These are phyloP conservation scores for Litsea cubeba DNA, from an alignment of 164 flowering plant genomes.

Conservation along the genomic window DNA sequence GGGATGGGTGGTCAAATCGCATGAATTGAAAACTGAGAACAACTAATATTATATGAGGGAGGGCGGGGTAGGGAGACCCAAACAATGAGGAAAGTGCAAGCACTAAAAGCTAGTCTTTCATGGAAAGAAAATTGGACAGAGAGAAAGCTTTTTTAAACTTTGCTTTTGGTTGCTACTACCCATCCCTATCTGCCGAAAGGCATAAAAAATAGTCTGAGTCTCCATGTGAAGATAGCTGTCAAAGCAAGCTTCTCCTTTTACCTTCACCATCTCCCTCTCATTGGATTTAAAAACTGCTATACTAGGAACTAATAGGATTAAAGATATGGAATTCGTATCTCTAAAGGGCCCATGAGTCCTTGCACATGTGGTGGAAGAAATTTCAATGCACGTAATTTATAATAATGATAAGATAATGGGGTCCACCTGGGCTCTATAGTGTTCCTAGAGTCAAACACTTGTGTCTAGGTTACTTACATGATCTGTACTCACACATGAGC, in stretches of 20 bases:
- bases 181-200: neutral
- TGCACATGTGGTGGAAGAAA: too few relatives aligned
- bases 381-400: too few relatives aligned
- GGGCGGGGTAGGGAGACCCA: neutral
- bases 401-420: too few relatives aligned
- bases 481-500: too few relatives aligned
- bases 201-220: neutral
- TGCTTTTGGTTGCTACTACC: neutral
- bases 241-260: too few relatives aligned
- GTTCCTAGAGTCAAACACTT: too few relatives aligned
- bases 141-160: neutral
- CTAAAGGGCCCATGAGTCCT: too few relatives aligned
- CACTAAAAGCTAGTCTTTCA: neutral
- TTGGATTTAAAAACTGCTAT: too few relatives aligned
- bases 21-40: neutral
- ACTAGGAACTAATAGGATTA: too few relatives aligned
- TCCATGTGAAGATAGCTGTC: neutral
- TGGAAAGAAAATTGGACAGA: neutral
- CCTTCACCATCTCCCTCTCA: neutral
- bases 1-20: neutral
- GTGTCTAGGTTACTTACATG: too few relatives aligned
- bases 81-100: neutral
- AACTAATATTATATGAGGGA: neutral
- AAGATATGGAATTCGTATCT: neutral
- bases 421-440: too few relatives aligned